A percentile compares a stretch with the other conserved stretches of the same genome.
phyloP scores from a whole-genome alignment of 2,329 filamentous ascomycete genomes.

The Aspergillus ochraceoroseus region DNA sequence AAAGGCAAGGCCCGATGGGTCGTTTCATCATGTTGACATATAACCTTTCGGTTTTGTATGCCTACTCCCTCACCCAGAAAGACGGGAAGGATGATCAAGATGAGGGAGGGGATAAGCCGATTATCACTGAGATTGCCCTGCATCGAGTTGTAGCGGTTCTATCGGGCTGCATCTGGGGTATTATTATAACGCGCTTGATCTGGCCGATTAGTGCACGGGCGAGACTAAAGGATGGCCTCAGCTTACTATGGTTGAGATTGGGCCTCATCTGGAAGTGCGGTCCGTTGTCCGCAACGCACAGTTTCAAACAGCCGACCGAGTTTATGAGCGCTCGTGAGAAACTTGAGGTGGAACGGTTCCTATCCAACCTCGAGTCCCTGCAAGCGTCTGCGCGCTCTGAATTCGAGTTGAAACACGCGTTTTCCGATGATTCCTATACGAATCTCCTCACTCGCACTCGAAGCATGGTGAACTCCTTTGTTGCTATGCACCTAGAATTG shows the following conservation, averaged over 20 bases:
- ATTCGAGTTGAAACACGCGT: slow-evolving; percentile 82
- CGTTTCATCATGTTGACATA: slow-evolving; percentile 93
- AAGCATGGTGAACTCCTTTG: slow-evolving; percentile 85
- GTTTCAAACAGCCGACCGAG: slow-evolving; percentile 53
- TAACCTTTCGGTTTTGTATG: slow-evolving; percentile 90
- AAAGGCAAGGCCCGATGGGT: slow-evolving; percentile 80
- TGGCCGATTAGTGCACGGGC: slow-evolving; percentile 89
- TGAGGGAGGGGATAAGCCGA: slow-evolving; percentile 75
- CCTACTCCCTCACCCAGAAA: slow-evolving; percentile 77
- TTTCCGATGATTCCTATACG: slow-evolving; percentile 67
- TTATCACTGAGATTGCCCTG: slow-evolving; percentile 80
- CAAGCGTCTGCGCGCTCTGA: slow-evolving; percentile 71
- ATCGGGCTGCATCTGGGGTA: slow-evolving; percentile 82
- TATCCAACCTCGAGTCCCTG: slow-evolving; percentile 66
- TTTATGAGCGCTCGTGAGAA: slow-evolving; percentile 91
- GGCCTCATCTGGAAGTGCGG: slow-evolving; percentile 94
- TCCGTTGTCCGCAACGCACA: slow-evolving; percentile 68
- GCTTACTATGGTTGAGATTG: slow-evolving; percentile 90
- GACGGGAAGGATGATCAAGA: slow-evolving; percentile 78
- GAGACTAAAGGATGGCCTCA: slow-evolving; percentile 84
- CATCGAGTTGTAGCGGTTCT: slow-evolving; percentile 86
- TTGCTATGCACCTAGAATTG: slow-evolving; percentile 92
- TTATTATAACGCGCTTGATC: slow-evolving; percentile 80
- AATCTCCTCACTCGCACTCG: slow-evolving; percentile 74
- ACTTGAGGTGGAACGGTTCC: slow-evolving; percentile 75